Conservation (phyloP, 495 filamentous ascomycete species). For the Articulospora tetracladia region DNA sequence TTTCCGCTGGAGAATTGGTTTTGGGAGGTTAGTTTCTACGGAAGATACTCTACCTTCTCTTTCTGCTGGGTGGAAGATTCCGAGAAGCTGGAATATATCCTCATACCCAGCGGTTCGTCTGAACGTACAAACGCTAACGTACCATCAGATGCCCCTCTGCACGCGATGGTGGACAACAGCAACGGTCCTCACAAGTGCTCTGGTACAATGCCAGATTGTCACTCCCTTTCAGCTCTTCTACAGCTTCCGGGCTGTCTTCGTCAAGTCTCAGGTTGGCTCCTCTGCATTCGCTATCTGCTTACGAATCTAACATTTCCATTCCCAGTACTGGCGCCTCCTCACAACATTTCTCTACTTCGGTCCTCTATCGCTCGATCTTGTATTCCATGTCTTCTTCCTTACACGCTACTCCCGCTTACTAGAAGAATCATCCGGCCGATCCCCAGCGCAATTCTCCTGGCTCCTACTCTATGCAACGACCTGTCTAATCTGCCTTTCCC, state of each 20-base stretch:
- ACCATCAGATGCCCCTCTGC: constrained; percentile 71
- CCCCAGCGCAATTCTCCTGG: constrained; percentile 92
- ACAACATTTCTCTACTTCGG: constrained; percentile 98
- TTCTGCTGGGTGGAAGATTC: background rate
- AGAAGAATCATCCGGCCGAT: constrained; percentile 82
- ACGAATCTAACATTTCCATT: constrained; percentile 17
- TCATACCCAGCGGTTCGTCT: background rate
- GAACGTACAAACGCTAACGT: background rate
- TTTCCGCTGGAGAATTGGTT: constrained; percentile 89
- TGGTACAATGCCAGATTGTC: constrained; percentile 90
- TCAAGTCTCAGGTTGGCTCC: constrained; percentile 73
- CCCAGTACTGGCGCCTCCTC: constrained; percentile 89
- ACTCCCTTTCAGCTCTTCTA: constrained; percentile 95
- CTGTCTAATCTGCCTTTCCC: constrained; percentile 74
- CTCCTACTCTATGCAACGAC: constrained; percentile 78
- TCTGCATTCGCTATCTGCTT: background rate
- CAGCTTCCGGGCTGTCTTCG: constrained; percentile 87
- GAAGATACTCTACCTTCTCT: background rate
- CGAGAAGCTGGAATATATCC: background rate
- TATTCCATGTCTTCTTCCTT: constrained; percentile 99
- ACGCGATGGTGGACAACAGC: constrained; percentile 96
- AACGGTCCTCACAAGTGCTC: constrained; percentile 79
- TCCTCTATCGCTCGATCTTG: constrained; percentile 85
- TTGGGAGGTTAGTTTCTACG: constrained; percentile 11
- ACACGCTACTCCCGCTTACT: constrained; percentile 94